phyloP scores from a whole-genome alignment of 2,329 filamentous ascomycete species.

The Claviceps monticola region DNA sequence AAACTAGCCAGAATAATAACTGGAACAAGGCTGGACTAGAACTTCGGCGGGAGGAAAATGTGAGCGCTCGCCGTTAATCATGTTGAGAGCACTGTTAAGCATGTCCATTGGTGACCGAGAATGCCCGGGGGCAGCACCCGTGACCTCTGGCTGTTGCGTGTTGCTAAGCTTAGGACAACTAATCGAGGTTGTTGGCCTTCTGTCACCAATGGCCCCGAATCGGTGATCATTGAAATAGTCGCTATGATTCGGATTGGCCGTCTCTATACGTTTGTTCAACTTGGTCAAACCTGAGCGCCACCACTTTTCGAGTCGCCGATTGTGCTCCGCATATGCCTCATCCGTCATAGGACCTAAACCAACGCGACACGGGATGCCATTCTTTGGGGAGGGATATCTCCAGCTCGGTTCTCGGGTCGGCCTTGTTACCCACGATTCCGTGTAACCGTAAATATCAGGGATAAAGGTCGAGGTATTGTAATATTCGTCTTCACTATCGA shows the following conservation, averaged over 20 bases:
- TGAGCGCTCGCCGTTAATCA: background rate
- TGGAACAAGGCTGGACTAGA: background rate
- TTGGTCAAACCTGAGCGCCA: constrained; percentile 7
- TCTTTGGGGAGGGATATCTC: background rate
- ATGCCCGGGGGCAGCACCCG: background rate
- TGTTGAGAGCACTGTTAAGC: background rate
- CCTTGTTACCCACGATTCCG: background rate
- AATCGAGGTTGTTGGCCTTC: background rate
- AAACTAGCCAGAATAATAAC: background rate
- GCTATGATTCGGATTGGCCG: background rate
- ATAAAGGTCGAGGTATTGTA: background rate
- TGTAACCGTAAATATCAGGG: background rate
- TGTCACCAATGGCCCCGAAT: constrained; percentile 4
- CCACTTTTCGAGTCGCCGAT: constrained; percentile 1
- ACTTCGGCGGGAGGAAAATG: background rate
- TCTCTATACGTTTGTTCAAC: background rate
- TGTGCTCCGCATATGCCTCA: constrained; percentile 10
- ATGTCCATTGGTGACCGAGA: constrained; percentile 1
- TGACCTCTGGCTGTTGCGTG: background rate
- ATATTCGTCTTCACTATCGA: background rate
- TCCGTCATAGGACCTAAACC: constrained; percentile 11
- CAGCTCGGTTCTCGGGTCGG: background rate
- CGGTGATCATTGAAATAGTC: background rate
- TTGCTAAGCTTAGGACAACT: background rate
- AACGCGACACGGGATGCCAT: constrained; percentile 6